Base-by-base conservation (phyloP, 306 rosid species). In the Trichosanthes cucumerina region DNA sequence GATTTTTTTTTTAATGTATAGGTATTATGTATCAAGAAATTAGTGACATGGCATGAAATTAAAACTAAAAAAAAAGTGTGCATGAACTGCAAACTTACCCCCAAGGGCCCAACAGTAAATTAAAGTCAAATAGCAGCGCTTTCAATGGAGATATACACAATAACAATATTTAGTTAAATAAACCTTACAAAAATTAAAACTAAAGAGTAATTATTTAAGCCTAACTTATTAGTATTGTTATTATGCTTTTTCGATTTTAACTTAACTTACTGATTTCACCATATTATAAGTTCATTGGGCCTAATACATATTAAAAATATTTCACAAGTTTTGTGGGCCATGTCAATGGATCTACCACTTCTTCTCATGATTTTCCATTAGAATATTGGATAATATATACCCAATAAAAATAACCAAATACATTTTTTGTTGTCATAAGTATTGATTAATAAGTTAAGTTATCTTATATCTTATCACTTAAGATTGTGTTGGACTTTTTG, bases 401-500 rank as follows among this genome's bases (percentile, higher is more conserved):
- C 49, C 31, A 4, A n/a, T 18, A n/a, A 66, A 62, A 66, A 38
- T 38, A 66, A 64, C 44, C 0, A 66, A 9, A 66, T 8, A 7
- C 74, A 66, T 19, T 16, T 15, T 2, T 26, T 60, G 19, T 60
- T 60, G 68, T 21, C 19, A 4, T 31, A 15, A 6, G 41, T 0
- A 60, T 6, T 60, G n/a, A 21, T 33, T 31, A 21, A 16, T 31
- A 7, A 28, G 13, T 19, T 63, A 31, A 60, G 26, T 19, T 18
- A 66, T 36, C 7, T 36, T 66, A 38, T 18, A 66, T 36, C 7
- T 36, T 66, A 38, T 18, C 16, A 66, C 28, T 65, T 6, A 39
- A 39, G 75, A 68, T 68, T 39, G 9, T 68, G 75, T 68, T 68
- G 75, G 75, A 68, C 75, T 68, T 38, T 68, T n/a, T 43, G 75